These are phyloP conservation scores for Monilinia fructicola DNA, from an alignment of 2,329 filamentous ascomycete species.

Conservation along the genomic window DNA sequence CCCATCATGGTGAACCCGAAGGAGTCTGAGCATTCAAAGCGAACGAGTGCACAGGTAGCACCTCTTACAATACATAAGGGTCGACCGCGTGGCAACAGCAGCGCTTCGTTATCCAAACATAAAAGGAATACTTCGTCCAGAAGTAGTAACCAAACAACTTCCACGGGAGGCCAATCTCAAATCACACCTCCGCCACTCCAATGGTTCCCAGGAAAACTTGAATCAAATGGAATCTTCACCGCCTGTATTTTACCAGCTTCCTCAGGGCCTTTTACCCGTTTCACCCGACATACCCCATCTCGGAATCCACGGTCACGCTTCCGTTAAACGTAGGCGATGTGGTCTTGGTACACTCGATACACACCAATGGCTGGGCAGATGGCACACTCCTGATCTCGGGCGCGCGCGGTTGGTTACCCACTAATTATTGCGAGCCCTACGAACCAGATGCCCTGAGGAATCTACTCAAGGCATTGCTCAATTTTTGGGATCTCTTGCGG, in stretches of 20 bases:
- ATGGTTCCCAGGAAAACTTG: slow-evolving; percentile 60
- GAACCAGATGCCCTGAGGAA: slow-evolving; percentile 84
- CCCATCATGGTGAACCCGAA: slow-evolving; percentile 39
- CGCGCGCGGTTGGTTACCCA: slow-evolving; percentile 90
- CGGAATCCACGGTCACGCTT: slow-evolving; percentile 84
- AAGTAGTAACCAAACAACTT: slow-evolving; percentile 33
- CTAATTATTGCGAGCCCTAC: slow-evolving; percentile 96
- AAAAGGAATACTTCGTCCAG: slow-evolving; percentile 47
- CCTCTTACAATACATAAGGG: slow-evolving; percentile 55
- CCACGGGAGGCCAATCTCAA: slow-evolving; percentile 46
- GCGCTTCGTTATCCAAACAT: slow-evolving; percentile 43
- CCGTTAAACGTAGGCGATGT: slow-evolving; percentile 89
- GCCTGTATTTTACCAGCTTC: slow-evolving; percentile 89
- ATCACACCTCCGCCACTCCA: slow-evolving; percentile 78
- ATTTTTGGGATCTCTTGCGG: slow-evolving; percentile 88
- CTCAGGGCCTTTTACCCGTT: slow-evolving; percentile 93
- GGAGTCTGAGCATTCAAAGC: slow-evolving; percentile 39
- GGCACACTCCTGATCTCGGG: slow-evolving; percentile 85
- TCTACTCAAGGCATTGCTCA: slow-evolving; percentile 79
- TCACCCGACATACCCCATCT: slow-evolving; percentile 71
- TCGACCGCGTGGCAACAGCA: slow-evolving; percentile 40
- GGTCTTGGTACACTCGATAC: slow-evolving; percentile 90
- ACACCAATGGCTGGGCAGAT: slow-evolving; percentile 98
- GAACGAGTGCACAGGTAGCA: slow-evolving; percentile 61
- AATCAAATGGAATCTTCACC: slow-evolving; percentile 48